Conservation (phyloP, 768 basidiomycete species). For the Gymnopilus dilepis region DNA sequence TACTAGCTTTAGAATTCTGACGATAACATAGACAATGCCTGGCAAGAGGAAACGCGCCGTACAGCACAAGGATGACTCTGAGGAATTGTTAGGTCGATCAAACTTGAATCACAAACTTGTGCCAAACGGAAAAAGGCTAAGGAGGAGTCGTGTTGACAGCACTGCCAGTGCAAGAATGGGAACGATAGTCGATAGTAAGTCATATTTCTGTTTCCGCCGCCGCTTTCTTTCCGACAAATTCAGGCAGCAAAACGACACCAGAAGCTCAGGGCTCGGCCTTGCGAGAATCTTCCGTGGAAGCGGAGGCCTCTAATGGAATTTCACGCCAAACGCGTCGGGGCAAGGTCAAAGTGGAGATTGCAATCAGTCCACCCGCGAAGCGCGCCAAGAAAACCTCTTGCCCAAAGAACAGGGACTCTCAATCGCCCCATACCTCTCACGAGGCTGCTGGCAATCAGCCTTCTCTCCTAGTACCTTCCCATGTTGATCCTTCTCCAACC, state of each 20-base stretch:
- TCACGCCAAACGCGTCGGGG: neutral
- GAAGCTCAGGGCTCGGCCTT: neutral
- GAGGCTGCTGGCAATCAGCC: neutral
- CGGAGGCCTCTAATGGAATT: neutral
- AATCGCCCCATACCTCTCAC: neutral
- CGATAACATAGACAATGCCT: slow-evolving; percentile 33
- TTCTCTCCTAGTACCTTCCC: neutral
- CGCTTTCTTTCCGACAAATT: neutral
- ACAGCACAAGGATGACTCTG: neutral
- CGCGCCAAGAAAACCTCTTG: neutral
- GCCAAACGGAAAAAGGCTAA: neutral
- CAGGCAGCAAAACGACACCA: neutral
- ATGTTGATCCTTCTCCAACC: slow-evolving; percentile 37
- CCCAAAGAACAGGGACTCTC: neutral
- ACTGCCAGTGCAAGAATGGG: neutral
- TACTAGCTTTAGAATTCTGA: neutral
- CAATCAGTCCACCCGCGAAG: neutral
- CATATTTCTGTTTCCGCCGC: neutral
- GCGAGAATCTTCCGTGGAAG: neutral
- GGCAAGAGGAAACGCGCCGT: slow-evolving; percentile 48
- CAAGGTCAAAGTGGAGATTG: neutral
- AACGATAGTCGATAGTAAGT: neutral
- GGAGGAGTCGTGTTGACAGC: neutral
- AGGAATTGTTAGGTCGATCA: neutral
- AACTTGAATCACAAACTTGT: neutral